Evolutionary conservation across 2,329 filamentous ascomycete genomes (phyloP).

Genomic region (Nemania bipapillata): DNA sequence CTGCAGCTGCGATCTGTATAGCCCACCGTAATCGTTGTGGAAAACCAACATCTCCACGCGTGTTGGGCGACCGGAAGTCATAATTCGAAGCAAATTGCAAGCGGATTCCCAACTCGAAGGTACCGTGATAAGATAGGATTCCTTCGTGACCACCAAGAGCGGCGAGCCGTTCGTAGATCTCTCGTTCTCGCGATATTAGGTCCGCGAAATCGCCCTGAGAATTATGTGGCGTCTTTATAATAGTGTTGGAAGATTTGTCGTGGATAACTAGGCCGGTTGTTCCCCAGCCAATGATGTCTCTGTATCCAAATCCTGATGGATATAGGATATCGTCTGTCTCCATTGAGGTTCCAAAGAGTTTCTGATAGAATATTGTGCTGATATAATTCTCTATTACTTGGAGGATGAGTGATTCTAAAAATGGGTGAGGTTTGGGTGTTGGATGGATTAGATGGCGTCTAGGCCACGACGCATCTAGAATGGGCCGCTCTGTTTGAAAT

Average conservation of each 20-base stretch:
- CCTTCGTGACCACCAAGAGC: background rate
- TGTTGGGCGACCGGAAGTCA: background rate
- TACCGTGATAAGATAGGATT: background rate
- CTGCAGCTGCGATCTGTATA: background rate
- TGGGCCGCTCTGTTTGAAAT: too few species aligned
- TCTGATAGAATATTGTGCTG: too few species aligned
- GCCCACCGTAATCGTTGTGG: background rate
- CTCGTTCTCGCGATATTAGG: background rate
- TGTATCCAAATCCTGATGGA: background rate
- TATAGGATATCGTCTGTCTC: constrained; percentile 5
- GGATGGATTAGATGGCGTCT: too few species aligned
- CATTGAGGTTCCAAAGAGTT: too few species aligned
- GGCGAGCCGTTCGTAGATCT: background rate
- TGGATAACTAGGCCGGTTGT: background rate
- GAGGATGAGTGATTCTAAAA: too few species aligned
- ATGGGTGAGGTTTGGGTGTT: too few species aligned
- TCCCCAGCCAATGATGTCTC: background rate
- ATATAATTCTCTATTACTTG: too few species aligned
- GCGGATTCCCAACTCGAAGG: background rate
- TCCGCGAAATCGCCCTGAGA: background rate
- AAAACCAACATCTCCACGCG: background rate
- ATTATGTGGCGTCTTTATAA: background rate
- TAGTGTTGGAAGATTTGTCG: background rate
- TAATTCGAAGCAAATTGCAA: background rate
- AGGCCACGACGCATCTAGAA: too few species aligned